Base-by-base conservation (phyloP, 768 basidiomycete species). In the Lentinus brumalis region DNA sequence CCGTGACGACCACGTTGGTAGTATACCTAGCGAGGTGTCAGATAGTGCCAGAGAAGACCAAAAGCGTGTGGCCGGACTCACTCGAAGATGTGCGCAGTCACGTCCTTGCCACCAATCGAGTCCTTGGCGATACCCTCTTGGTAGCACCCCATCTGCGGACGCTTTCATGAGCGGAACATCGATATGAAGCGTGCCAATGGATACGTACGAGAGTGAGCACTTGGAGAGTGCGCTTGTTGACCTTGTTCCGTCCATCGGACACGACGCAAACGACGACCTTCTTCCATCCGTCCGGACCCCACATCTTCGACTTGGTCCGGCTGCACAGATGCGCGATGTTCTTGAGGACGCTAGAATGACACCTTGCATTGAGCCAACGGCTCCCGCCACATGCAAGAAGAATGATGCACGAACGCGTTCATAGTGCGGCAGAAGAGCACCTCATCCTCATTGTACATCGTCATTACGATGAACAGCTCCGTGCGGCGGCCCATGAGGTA, bases 391-490 rank as follows among this genome's bases (percentile, higher is more conserved):
- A 29, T 38, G 16, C 15, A 16, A 10, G 41, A 29, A 31, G 45
- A 35, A 50, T 18, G 14, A 11, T 41, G 45, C 35, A 79, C 88
- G 69, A 69, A 89, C 87, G 90, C 85, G 66, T 93, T 92, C 89
- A 94, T 92, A 11, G 92, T 94, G 70, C 81, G 83, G 70, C 79
- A 78, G 71, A 92, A 93, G 30, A 92, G 78, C 9, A 87, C 78
- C 70, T 92, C 90, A 69, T 92, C 92, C 77, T 97, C 94, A 72
- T 96, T 96, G 73, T 92, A 92, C 93, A 96, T 96, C 46, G 94
- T 96, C 86, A 96, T 92, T 44, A 96, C 94, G 67, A 97, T 92
- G 76, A 96, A 95, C 14, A 97, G 81, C 75, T 96, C 95, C 9
- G 94, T 96, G 55, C 87, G 81, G 56, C 94, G 88, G 57, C 86